These are phyloP conservation scores for Decorospora gaudefroyi DNA, from an alignment of 2,329 filamentous ascomycete species.

Conservation along the genomic window DNA sequence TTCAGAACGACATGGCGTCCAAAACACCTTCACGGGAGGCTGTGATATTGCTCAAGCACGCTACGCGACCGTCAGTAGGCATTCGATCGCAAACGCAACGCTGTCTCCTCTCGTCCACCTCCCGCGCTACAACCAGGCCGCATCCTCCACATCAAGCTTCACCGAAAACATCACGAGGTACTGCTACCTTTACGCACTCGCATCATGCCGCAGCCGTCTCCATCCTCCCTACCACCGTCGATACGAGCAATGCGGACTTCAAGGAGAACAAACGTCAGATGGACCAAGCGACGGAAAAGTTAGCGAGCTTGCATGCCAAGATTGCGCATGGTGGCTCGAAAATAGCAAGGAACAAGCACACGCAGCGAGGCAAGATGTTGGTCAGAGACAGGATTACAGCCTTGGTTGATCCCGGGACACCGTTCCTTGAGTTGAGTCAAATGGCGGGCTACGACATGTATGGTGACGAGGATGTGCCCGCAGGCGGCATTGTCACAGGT, in stretches of 20 bases:
- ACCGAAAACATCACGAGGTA: constrained; percentile 32
- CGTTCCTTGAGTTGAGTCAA: constrained; percentile 92
- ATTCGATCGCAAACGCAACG: constrained; percentile 32
- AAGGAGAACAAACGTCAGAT: constrained; percentile 80
- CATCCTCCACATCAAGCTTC: constrained; percentile 20
- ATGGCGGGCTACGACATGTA: constrained; percentile 87
- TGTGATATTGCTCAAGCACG: constrained; percentile 40
- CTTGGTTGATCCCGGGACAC: constrained; percentile 84
- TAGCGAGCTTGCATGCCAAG: constrained; percentile 71
- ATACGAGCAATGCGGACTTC: constrained; percentile 77
- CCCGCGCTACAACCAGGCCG: constrained; percentile 20
- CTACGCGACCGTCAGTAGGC: constrained; percentile 33
- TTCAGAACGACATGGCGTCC: constrained; percentile 32
- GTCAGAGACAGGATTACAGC: constrained; percentile 86
- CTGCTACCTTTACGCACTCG: constrained; percentile 78
- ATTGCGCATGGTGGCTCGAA: constrained; percentile 77
- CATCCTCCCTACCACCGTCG: constrained; percentile 73
- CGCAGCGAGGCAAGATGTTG: constrained; percentile 90
- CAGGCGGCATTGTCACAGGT: constrained; percentile 89
- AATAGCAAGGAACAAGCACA: constrained; percentile 85
- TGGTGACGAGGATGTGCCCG: constrained; percentile 81
- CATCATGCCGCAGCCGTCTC: constrained; percentile 85
- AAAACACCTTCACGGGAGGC: constrained; percentile 45
- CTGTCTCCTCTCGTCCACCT: constrained; percentile 22
- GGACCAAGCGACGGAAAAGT: constrained; percentile 69